phyloP scores from a whole-genome alignment of 345 rosid genomes.

The Citrus hindsii region DNA sequence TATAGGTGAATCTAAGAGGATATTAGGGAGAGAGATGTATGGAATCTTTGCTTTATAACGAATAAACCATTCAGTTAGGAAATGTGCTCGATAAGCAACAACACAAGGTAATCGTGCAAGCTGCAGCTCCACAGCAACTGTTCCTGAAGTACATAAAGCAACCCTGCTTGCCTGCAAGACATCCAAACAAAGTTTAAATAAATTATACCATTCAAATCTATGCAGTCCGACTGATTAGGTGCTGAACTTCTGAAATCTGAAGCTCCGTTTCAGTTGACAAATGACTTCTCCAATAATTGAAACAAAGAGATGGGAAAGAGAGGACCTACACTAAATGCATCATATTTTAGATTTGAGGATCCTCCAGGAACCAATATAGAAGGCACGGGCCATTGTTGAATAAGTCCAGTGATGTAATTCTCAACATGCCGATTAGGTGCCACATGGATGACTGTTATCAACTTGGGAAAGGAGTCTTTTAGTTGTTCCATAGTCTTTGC shows the following conservation, averaged over 20 bases:
- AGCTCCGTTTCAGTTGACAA: not conserved
- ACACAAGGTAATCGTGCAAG: slow-evolving; percentile 76
- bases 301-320: slow-evolving; percentile 1
- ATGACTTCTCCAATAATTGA: not conserved
- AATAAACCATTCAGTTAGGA: slow-evolving; percentile 71
- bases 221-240: not conserved
- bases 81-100: slow-evolving; percentile 82
- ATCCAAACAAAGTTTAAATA: not conserved
- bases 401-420: slow-evolving; percentile 31
- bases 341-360: slow-evolving; percentile 55
- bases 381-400: slow-evolving; percentile 74
- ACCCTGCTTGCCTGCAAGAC: slow-evolving; percentile 67
- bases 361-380: slow-evolving; percentile 70
- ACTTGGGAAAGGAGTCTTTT: slow-evolving; percentile 43
- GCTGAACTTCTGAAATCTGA: not conserved
- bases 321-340: slow-evolving; percentile 68
- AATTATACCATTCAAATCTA: not conserved
- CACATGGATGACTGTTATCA: slow-evolving; percentile 59
- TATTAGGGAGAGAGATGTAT: slow-evolving; percentile 84
- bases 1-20: slow-evolving; percentile 63
- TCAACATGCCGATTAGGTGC: slow-evolving; percentile 78
- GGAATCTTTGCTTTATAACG: slow-evolving; percentile 79
- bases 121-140: slow-evolving; percentile 90
- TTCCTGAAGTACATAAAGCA: slow-evolving; percentile 96
- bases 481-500: slow-evolving; percentile 45